A percentile compares a stretch with the other conserved stretches of the same genome.
phyloP scores from a whole-genome alignment of 1,284 basidiomycete species.

The Pseudozyma pruni region DNA sequence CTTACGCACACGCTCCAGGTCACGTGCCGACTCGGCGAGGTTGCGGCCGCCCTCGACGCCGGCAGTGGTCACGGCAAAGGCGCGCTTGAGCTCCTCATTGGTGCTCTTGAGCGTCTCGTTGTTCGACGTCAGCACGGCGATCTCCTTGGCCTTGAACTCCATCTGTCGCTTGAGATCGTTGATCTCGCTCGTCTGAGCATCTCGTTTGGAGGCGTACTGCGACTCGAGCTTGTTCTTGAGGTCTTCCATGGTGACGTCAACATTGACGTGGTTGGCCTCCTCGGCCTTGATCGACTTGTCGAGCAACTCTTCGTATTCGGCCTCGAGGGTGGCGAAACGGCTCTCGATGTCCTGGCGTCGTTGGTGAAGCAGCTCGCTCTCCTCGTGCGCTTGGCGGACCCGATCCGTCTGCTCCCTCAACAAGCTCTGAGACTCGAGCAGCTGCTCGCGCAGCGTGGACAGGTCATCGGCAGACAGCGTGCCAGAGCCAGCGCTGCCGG shows the following conservation, averaged over 20 bases:
- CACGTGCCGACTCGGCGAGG: slow-evolving; percentile 84
- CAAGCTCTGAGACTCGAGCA: slow-evolving; percentile 86
- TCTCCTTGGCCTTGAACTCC: slow-evolving; percentile 85
- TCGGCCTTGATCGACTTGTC: slow-evolving; percentile 70
- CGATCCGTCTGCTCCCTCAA: slow-evolving; percentile 90
- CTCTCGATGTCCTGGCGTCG: slow-evolving; percentile 88
- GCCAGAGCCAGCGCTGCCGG: slow-evolving; percentile 26
- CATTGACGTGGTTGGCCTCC: slow-evolving; percentile 55
- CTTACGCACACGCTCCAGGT: slow-evolving; percentile 95
- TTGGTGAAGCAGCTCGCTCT: slow-evolving; percentile 85
- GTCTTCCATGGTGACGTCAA: slow-evolving; percentile 82
- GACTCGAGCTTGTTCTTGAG: slow-evolving; percentile 94
- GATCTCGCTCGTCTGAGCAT: slow-evolving; percentile 86
- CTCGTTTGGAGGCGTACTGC: slow-evolving; percentile 90
- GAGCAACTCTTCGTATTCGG: slow-evolving; percentile 94
- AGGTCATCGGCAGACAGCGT: slow-evolving; percentile 78
- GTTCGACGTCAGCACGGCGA: slow-evolving; percentile 82
- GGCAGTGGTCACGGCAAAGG: slow-evolving; percentile 91
- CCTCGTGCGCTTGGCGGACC: slow-evolving; percentile 87
- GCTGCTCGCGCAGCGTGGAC: slow-evolving; percentile 81
- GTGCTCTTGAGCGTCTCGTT: slow-evolving; percentile 94
- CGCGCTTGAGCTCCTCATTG: slow-evolving; percentile 91
- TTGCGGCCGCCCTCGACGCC: slow-evolving; percentile 96
- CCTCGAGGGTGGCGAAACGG: slow-evolving; percentile 82
- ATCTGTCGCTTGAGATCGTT: slow-evolving; percentile 90